phyloP scores from a whole-genome alignment of 768 basidiomycete species.

The Megacollybia marginata region DNA sequence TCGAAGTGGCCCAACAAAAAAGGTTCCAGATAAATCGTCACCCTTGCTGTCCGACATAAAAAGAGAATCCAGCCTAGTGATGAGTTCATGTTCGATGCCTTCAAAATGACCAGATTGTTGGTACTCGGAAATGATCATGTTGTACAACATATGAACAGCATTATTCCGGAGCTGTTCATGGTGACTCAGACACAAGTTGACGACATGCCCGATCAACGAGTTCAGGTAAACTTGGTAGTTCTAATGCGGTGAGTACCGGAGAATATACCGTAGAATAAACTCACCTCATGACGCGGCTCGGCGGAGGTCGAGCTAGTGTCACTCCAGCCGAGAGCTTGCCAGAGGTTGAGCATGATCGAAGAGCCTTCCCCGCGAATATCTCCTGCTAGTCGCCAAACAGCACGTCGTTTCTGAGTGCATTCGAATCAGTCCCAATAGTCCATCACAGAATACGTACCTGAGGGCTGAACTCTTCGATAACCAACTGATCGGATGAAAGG shows the following conservation, averaged over 20 bases:
- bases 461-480: conserved; percentile 92
- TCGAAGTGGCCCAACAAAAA: conserved; percentile 87
- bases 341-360: conserved; percentile 66
- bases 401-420: conserved; percentile 70
- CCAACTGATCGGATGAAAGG: conserved; percentile 82
- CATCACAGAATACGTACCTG: conserved; percentile 45
- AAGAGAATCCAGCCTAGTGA: conserved; percentile 82
- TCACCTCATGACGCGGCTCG: conserved; percentile 62
- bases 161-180: conserved; percentile 88
- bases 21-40: conserved; percentile 85
- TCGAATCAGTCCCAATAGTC: conserved; percentile 3
- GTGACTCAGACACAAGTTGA: conserved; percentile 89
- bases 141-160: conserved; percentile 88
- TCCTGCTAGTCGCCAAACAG: conserved; percentile 93
- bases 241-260: conserved; percentile 27
- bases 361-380: conserved; percentile 93
- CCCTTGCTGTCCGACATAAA: conserved; percentile 93
- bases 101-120: conserved; percentile 80
- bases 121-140: conserved; percentile 93
- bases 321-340: conserved; percentile 81
- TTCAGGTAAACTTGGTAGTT: conserved; percentile 82
- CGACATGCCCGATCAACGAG: conserved; percentile 80
- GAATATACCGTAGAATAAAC: conserved; percentile 15
- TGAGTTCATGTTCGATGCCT: conserved; percentile 86
- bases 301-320: conserved; percentile 40